These are phyloP conservation scores for Dothistroma pini DNA, from an alignment of 2,329 filamentous ascomycete genomes.

Conservation along the genomic window DNA sequence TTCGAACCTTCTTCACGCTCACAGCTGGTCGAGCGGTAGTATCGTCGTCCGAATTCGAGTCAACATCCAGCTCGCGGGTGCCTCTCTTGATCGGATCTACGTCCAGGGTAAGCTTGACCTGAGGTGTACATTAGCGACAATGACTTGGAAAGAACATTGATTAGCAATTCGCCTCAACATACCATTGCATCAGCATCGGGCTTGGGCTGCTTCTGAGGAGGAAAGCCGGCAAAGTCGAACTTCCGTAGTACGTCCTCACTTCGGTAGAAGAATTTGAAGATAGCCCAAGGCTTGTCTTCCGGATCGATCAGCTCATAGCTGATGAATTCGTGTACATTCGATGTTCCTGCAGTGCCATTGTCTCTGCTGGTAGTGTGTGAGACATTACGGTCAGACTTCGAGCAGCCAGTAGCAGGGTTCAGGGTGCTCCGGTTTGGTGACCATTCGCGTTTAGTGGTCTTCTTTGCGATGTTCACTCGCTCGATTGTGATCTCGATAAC, in stretches of 20 bases:
- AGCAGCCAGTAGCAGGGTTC: not conserved
- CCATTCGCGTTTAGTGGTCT: not conserved
- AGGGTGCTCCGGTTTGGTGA: not conserved
- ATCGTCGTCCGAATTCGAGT: not conserved
- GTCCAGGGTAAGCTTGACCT: not conserved
- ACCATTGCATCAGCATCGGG: not conserved
- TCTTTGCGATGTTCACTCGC: constrained; percentile 3
- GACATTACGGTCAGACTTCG: constrained; percentile 2
- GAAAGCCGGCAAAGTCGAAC: constrained; percentile 11
- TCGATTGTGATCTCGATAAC: constrained; percentile 14
- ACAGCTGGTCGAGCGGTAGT: not conserved
- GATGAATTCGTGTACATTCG: constrained; percentile 1
- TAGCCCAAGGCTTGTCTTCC: constrained; percentile 7
- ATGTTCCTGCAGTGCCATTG: not conserved
- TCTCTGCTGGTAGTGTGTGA: constrained; percentile 6
- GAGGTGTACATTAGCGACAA: not conserved
- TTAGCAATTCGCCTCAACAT: not conserved
- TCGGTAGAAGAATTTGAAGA: constrained; percentile 19
- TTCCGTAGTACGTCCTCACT: constrained; percentile 14
- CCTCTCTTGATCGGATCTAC: not conserved
- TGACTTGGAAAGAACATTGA: not conserved
- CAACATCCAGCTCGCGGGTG: not conserved
- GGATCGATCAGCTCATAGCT: not conserved
- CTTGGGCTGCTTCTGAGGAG: not conserved
- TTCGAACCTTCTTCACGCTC: not conserved